Percentiles rank a stretch among this genome's conserved stretches.
Evolutionary conservation across 2,329 filamentous ascomycete species (phyloP).

Genomic region (Boeremia exigua): DNA sequence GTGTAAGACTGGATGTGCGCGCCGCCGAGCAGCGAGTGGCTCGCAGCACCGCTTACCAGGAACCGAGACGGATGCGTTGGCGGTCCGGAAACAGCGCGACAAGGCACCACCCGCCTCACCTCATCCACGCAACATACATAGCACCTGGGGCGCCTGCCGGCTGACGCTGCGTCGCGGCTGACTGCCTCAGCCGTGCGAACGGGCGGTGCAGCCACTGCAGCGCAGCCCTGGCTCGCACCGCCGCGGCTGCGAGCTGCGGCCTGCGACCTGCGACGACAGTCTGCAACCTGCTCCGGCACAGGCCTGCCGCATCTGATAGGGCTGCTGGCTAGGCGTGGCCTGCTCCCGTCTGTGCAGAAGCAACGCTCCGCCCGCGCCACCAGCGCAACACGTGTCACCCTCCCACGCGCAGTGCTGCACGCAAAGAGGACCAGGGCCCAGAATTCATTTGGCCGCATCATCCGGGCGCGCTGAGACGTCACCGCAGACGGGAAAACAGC

Average conservation of each 20-base stretch:
- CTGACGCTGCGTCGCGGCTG: constrained; percentile 13
- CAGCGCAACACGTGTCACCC: constrained; percentile 19
- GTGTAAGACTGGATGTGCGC: constrained; percentile 6
- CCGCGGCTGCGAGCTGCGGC: no score
- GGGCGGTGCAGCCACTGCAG: constrained; percentile 4
- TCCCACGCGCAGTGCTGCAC: constrained; percentile 6
- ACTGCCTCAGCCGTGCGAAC: constrained; percentile 14
- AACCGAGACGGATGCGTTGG: constrained; percentile 27
- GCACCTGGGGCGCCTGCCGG: constrained; percentile 13
- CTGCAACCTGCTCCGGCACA: constrained; percentile 3
- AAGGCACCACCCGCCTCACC: constrained; percentile 7
- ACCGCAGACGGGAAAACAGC: background rate
- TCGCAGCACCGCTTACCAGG: constrained; percentile 16
- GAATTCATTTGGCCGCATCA: constrained; percentile 1
- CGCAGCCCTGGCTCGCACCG: no score
- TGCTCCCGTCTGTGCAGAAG: constrained; percentile 11
- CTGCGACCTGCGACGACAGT: constrained; percentile 2
- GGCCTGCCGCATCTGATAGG: constrained; percentile 34
- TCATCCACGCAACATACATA: constrained; percentile 15
- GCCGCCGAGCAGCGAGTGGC: background rate
- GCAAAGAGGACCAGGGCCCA: constrained; percentile 8
- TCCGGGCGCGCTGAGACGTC: background rate
- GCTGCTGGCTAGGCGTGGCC: constrained; percentile 25
- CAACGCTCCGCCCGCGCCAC: constrained; percentile 9
- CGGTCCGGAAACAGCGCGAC: constrained; percentile 20